These are phyloP conservation scores for Fusarium illudens DNA, from an alignment of 2,329 filamentous ascomycete genomes.

Conservation along the genomic window DNA sequence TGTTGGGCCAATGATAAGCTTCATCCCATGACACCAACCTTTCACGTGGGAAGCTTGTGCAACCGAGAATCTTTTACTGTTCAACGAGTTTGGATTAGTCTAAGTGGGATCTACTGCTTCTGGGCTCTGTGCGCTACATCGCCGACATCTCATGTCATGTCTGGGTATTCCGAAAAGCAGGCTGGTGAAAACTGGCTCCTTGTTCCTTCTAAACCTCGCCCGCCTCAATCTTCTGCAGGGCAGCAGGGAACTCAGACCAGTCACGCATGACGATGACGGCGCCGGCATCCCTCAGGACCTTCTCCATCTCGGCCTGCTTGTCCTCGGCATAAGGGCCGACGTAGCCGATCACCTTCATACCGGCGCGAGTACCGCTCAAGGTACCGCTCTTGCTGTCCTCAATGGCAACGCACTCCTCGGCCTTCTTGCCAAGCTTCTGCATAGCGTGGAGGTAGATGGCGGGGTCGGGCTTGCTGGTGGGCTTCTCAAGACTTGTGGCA, in stretches of 20 bases:
- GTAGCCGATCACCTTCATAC: slow-evolving; percentile 84
- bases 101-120: slow-evolving; percentile 19
- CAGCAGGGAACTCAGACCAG: slow-evolving; percentile 64
- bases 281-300: slow-evolving; percentile 67
- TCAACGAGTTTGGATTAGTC: slow-evolving; percentile 18
- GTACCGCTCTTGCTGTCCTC: slow-evolving; percentile 91
- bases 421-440: slow-evolving; percentile 74
- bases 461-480: slow-evolving; percentile 91
- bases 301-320: slow-evolving; percentile 71
- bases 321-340: slow-evolving; percentile 77
- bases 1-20: not conserved
- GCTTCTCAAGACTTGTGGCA: slow-evolving; percentile 77
- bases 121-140: slow-evolving; percentile 18
- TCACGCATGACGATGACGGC: slow-evolving; percentile 69
- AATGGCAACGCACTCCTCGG: slow-evolving; percentile 78
- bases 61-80: not conserved
- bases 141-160: slow-evolving; percentile 8
- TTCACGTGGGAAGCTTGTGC: not conserved
- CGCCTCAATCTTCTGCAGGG: slow-evolving; percentile 57
- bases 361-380: slow-evolving; percentile 75
- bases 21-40: not conserved
- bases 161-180: slow-evolving; percentile 36
- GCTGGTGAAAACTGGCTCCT: slow-evolving; percentile 15
- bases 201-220: slow-evolving; percentile 43
- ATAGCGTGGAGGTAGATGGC: slow-evolving; percentile 86